Conservation (phyloP, 768 basidiomycete genomes). For the Suillus occidentalis region DNA sequence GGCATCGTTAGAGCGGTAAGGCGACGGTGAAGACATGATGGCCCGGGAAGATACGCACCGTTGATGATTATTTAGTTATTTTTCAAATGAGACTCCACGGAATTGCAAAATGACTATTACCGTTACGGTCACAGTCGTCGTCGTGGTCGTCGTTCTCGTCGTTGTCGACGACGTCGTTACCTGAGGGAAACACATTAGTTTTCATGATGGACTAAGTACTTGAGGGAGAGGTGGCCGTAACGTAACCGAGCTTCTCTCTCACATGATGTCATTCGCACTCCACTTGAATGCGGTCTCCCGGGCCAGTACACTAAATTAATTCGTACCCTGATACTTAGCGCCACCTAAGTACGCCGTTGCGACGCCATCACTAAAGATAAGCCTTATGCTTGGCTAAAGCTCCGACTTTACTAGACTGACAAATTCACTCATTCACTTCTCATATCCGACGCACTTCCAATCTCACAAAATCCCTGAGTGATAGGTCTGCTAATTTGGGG, state of each 20-base stretch:
- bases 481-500: too few relatives aligned
- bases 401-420: too few relatives aligned
- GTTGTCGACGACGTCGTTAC: background rate
- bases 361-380: too few relatives aligned
- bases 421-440: too few relatives aligned
- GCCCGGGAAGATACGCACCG: background rate
- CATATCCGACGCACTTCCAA: too few relatives aligned
- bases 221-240: background rate
- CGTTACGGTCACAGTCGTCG: background rate
- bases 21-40: background rate
- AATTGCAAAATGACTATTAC: background rate
- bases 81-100: background rate
- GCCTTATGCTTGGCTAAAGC: too few relatives aligned
- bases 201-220: background rate
- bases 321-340: background rate
- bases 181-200: background rate
- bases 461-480: too few relatives aligned
- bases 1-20: conserved; percentile 13
- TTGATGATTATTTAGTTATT: background rate
- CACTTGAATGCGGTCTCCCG: background rate
- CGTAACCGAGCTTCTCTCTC: background rate
- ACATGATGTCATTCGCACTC: background rate
- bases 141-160: background rate
- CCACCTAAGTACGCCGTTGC: background rate
- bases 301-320: background rate